Evolutionary conservation across 1,284 basidiomycete genomes (phyloP).

Genomic region (Cryptococcus sp.): DNA sequence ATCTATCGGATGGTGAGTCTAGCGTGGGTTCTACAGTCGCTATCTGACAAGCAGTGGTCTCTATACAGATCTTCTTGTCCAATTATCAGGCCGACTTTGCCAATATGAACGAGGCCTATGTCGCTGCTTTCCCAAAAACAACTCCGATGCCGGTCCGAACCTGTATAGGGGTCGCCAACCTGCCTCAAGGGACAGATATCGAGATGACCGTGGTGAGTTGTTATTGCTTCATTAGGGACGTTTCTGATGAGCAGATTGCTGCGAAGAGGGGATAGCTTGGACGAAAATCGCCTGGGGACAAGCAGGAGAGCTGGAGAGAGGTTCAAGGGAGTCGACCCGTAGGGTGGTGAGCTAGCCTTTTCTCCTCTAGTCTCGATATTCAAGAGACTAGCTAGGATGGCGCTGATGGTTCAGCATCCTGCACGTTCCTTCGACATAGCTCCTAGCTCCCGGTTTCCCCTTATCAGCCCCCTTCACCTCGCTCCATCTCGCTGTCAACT

Average conservation of each 20-base stretch:
- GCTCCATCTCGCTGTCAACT: too few relatives aligned
- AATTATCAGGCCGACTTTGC: conserved; percentile 9
- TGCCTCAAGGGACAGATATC: conserved; percentile 7
- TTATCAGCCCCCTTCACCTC: too few relatives aligned
- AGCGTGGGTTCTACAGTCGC: background rate
- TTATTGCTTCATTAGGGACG: too few relatives aligned
- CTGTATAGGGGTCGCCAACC: conserved; percentile 10
- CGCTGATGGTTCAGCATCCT: too few relatives aligned
- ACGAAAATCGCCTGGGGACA: too few relatives aligned
- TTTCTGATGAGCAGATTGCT: background rate
- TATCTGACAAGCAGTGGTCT: conserved; percentile 4
- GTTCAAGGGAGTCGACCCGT: too few relatives aligned
- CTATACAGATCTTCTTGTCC: conserved; percentile 9
- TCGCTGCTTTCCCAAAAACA: conserved; percentile 7
- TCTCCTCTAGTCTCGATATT: too few relatives aligned
- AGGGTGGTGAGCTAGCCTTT: too few relatives aligned
- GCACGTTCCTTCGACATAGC: too few relatives aligned
- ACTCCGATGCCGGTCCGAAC: conserved; percentile 9
- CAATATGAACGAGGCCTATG: conserved; percentile 11
- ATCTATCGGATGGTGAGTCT: conserved; percentile 13
- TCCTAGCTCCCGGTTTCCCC: too few relatives aligned
- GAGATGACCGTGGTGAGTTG: conserved; percentile 14
- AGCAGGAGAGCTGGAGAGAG: too few relatives aligned
- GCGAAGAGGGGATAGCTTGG: background rate
- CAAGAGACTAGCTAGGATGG: too few relatives aligned